These are phyloP conservation scores for Endothia cerciana DNA, from an alignment of 2,329 filamentous ascomycete genomes.

Conservation along the genomic window DNA sequence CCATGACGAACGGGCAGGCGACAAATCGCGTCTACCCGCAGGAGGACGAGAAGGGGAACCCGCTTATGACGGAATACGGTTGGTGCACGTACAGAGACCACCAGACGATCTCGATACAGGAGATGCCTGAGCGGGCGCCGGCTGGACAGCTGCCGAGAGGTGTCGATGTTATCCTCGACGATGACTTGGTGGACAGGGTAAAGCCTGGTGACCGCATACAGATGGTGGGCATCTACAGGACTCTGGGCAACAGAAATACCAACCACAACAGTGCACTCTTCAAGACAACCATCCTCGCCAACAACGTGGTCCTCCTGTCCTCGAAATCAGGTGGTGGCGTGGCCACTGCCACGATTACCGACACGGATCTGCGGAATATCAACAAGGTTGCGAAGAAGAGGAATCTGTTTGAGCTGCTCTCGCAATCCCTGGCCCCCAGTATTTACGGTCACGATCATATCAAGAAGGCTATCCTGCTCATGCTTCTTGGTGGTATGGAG, in stretches of 20 bases:
- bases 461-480: conserved; percentile 94
- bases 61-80: conserved; percentile 92
- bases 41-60: conserved; percentile 90
- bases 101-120: conserved; percentile 96
- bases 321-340: conserved; percentile 96
- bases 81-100: conserved; percentile 96
- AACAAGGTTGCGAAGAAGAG: conserved; percentile 96
- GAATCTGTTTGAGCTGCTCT: conserved; percentile 88
- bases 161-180: conserved; percentile 95
- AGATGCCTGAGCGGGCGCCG: conserved; percentile 97
- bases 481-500: conserved; percentile 94
- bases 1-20: conserved; percentile 89
- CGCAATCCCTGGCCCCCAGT: conserved; percentile 92
- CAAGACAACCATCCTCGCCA: conserved; percentile 90
- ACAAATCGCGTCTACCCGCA: conserved; percentile 93
- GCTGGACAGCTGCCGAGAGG: conserved; percentile 93
- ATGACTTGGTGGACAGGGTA: conserved; percentile 91
- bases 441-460: conserved; percentile 98
- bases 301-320: conserved; percentile 91
- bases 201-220: conserved; percentile 97
- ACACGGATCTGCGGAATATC: conserved; percentile 97
- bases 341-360: conserved; percentile 88
- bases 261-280: conserved; percentile 90
- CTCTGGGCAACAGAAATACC: conserved; percentile 91
- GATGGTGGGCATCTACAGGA: conserved; percentile 93